Percentiles rank a stretch among this genome's conserved stretches.
Conservation (phyloP, 306 rosid genomes). For the Cicer judaicum region DNA sequence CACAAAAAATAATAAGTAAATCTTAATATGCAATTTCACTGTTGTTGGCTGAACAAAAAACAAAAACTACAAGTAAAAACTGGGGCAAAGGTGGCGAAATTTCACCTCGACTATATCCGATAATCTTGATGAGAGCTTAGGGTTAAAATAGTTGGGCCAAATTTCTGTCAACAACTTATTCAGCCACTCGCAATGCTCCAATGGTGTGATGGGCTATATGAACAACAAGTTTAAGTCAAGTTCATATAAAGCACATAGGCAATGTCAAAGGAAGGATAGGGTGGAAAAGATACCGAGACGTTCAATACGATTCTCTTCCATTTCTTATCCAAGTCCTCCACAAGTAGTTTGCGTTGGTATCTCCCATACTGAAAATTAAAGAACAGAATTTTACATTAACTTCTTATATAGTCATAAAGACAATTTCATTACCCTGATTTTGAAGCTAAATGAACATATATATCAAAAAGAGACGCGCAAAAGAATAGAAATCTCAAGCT, state of each 20-base stretch:
- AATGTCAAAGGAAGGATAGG: constrained; percentile 10
- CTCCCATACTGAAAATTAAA: constrained; percentile 77
- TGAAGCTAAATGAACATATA: neutral
- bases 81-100: constrained; percentile 29
- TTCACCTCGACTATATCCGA: constrained; percentile 81
- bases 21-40: constrained; percentile 26
- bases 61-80: neutral
- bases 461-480: neutral
- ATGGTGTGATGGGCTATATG: constrained; percentile 76
- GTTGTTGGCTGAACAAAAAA: constrained; percentile 7
- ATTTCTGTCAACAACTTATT: constrained; percentile 78
- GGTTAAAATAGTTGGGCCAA: constrained; percentile 71
- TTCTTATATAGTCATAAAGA: neutral
- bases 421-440: constrained; percentile 9
- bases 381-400: constrained; percentile 40
- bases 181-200: constrained; percentile 97
- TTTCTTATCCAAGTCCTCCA: constrained; percentile 85
- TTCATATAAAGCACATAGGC: constrained; percentile 27
- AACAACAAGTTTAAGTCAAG: constrained; percentile 40
- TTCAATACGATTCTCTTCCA: constrained; percentile 77
- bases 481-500: constrained; percentile 29
- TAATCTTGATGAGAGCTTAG: constrained; percentile 76
- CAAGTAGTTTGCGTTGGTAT: constrained; percentile 72
- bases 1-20: neutral
- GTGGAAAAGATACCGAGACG: constrained; percentile 58